phyloP scores from a whole-genome alignment of 1,139 yeast genomes.

The Magnusiomyces tetraspermus region DNA sequence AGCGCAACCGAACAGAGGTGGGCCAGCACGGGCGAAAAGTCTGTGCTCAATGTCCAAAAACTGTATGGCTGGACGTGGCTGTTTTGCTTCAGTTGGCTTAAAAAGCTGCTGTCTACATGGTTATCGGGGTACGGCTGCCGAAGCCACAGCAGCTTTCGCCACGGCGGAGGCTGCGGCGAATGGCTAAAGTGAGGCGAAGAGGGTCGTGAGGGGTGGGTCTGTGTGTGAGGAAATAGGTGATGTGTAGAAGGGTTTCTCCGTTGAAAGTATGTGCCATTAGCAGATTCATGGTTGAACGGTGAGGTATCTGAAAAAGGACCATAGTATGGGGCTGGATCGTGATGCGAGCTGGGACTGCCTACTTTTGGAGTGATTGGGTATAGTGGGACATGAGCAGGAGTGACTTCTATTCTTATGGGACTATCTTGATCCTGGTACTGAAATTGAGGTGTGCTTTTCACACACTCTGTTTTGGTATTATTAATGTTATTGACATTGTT shows the following conservation, averaged over 20 bases:
- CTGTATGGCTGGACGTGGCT: slow-evolving; percentile 64
- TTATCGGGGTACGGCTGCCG: slow-evolving; percentile 86
- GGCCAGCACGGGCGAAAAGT: slow-evolving; percentile 56
- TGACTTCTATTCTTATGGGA: too few relatives aligned
- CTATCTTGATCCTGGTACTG: too few relatives aligned
- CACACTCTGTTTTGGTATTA: too few relatives aligned
- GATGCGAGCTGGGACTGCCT: too few relatives aligned
- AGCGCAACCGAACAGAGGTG: slow-evolving; percentile 55
- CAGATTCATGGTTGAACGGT: too few relatives aligned
- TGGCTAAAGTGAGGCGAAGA: not conserved
- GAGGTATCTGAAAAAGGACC: too few relatives aligned
- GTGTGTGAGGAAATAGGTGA: not conserved
- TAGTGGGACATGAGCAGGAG: too few relatives aligned
- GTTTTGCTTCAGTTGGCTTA: slow-evolving; percentile 69
- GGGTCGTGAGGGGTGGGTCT: not conserved
- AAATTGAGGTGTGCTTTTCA: too few relatives aligned
- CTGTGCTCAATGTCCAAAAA: slow-evolving; percentile 52
- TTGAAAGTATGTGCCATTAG: not conserved
- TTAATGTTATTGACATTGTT: too few relatives aligned
- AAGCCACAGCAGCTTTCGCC: slow-evolving; percentile 86
- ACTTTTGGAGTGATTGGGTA: too few relatives aligned
- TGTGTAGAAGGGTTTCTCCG: not conserved
- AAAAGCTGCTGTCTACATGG: slow-evolving; percentile 71
- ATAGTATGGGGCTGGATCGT: too few relatives aligned
- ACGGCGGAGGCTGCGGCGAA: slow-evolving; percentile 29